Evolutionary conservation across 768 basidiomycete genomes (phyloP), one percentile per base, ranked within the genome.

Genomic region (Tricholoma sp.): DNA sequence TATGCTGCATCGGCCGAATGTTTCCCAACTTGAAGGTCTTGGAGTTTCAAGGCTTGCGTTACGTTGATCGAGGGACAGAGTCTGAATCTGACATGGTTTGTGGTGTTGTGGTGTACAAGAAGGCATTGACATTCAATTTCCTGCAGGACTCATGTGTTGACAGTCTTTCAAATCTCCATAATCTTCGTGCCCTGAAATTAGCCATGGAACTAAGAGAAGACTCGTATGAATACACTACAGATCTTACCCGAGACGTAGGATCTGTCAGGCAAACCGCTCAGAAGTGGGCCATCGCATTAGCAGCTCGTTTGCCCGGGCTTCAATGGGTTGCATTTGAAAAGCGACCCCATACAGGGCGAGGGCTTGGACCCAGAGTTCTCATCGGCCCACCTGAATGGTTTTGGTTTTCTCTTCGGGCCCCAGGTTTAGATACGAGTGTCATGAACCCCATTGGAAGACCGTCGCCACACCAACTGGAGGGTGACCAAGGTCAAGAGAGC

Each of bases 181-280:
- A 34, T 24, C 50, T 61, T 32, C 44, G 24, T n/a, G 53, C 52
- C n/a, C 29, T 61, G 28, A 57, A 55, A 48, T 18, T 61, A 17
- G 59, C 59, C 13, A 50, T 61, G 52, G 53, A 61, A 42, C 59
- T 58, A 44, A 54, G 52, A 29, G 57, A 61, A 32, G 54, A 61
- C 28, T 34, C 56, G 2, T 57, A 61, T 36, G 50, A 56, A 28
- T 57, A 61, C 41, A 52, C 57, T 9, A 34, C 29, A 15, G 44
- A 37, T 47, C 45, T 34, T 6, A n/a, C 50, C 3, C 54, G 59
- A 11, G 41, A 33, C n/a, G 56, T 61, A 28, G 56, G 59, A 9
- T 61, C 56, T n/a, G 57, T 61, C 33, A 50, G 57, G 44, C 54
- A 61, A 41, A 48, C 57, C 7, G 42, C 59, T 36, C 44, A 51